Evolutionary conservation across 345 rosid genomes (phyloP).

Genomic region (Eutrema yunnanense): DNA sequence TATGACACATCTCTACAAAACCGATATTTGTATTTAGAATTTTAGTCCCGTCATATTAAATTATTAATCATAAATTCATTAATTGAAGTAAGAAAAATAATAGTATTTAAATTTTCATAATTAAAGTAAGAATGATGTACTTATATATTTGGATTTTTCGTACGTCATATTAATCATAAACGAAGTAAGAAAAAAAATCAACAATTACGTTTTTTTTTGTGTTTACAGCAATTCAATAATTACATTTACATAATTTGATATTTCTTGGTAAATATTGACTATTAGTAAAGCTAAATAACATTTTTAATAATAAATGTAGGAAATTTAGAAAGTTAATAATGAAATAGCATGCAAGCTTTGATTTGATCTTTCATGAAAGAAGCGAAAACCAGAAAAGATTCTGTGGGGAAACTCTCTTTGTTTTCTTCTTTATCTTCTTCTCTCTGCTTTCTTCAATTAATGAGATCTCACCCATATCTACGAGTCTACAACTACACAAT

Average conservation of each 20-base stretch:
- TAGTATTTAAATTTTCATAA: too few relatives aligned
- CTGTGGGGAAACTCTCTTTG: conserved; percentile 25
- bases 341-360: neutral
- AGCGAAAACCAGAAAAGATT: conserved; percentile 23
- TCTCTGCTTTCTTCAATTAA: conserved; percentile 27
- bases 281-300: neutral
- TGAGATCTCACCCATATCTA: conserved; percentile 37
- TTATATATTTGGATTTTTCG: too few relatives aligned
- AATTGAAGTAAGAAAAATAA: too few relatives aligned
- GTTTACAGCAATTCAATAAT: too few relatives aligned
- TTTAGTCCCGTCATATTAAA: too few relatives aligned
- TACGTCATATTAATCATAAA: too few relatives aligned
- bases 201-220: too few relatives aligned
- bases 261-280: neutral
- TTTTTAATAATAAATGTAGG: neutral
- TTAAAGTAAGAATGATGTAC: too few relatives aligned
- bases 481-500: conserved; percentile 3
- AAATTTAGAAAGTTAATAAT: neutral
- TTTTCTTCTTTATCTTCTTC: neutral
- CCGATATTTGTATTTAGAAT: too few relatives aligned
- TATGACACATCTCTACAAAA: too few relatives aligned
- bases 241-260: neutral
- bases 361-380: neutral
- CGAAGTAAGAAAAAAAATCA: too few relatives aligned
- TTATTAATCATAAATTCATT: too few relatives aligned